phyloP scores from a whole-genome alignment of 148 eudicot genomes.

The Cornus florida region DNA sequence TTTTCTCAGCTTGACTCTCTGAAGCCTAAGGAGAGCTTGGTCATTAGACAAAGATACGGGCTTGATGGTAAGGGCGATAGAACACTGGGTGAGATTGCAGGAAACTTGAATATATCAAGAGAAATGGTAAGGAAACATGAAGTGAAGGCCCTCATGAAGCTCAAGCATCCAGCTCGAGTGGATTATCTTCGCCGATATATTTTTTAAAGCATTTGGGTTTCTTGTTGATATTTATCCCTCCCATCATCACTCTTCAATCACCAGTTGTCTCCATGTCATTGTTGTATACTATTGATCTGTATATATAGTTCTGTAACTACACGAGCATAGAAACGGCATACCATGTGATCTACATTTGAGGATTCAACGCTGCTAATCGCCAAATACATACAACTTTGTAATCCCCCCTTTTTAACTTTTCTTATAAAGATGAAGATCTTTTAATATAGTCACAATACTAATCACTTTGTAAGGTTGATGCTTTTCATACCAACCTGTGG shows the following conservation, averaged over 20 bases:
- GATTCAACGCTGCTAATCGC: constrained; percentile 13
- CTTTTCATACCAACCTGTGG: background rate
- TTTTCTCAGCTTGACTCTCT: constrained; percentile 84
- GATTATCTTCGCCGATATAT: constrained; percentile 77
- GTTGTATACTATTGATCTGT: constrained; percentile 8
- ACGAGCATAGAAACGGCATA: constrained; percentile 12
- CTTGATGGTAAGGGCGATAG: constrained; percentile 94
- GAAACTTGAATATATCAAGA: constrained; percentile 86
- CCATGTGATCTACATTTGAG: constrained; percentile 9
- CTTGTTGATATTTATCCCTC: background rate
- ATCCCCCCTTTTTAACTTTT: background rate
- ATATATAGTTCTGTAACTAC: constrained; percentile 9
- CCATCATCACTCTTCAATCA: background rate
- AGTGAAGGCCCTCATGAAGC: constrained; percentile 93
- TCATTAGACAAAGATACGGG: constrained; percentile 93
- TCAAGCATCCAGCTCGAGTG: constrained; percentile 86
- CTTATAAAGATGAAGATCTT: background rate
- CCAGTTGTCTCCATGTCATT: background rate
- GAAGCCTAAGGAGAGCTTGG: constrained; percentile 96
- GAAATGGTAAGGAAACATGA: constrained; percentile 98
- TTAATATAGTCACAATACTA: background rate
- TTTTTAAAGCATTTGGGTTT: constrained; percentile 25
- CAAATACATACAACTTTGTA: constrained; percentile 29
- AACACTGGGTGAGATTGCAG: constrained; percentile 88
- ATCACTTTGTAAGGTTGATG: background rate